Evolutionary conservation across 257 asterid genomes (phyloP), one percentile per base, ranked within the genome.

Genomic region (Anisodus acutangulus): DNA sequence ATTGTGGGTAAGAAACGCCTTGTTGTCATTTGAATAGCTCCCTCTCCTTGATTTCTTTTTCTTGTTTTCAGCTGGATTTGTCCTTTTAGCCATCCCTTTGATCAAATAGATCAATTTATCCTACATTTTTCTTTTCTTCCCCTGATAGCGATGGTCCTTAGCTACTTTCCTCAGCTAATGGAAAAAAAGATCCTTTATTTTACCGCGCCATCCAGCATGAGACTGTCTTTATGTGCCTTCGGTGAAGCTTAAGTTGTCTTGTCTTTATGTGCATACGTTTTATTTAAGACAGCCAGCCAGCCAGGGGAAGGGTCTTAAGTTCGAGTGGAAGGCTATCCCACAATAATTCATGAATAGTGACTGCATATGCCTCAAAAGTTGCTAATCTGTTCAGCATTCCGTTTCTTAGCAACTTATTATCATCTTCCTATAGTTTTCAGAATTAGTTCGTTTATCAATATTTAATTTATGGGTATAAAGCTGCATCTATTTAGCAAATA

Each of bases 1-100:
- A 91, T 86, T 97, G 99, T 86, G 99, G 99, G 99, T 97, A 91
- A 85, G 99, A 85, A 43, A 37, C 6, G 4, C 60, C 39, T 81
- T 43, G 15, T 81, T 53, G 22, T 82, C 11, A 82, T 22, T 59
- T 51, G 53, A 22, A 22, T 12, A 26, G 45, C 22, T 22, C 45
- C 2, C 22, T 49, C 45, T 0, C 59, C 26, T 71, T 71, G 35
- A 43, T 71, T 47, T 71, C 39, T 45, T 45, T 57, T 43, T 71
- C 58, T 76, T 51, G 63, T 2, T 51, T 76, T 78, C n/a, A 26
- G 81, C 19, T 8, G 16, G 43, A 53, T 76, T 26, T 76, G 81
- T 4, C 47, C 81, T 76, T 51, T 10, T 76, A 26, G 6, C 26
- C 60, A 76, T 76, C 81, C 64, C 26, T 12, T 76, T 31, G 22